Base-by-base conservation (phyloP, 2,329 filamentous ascomycete species). In the Ustilaginoidea virens region DNA sequence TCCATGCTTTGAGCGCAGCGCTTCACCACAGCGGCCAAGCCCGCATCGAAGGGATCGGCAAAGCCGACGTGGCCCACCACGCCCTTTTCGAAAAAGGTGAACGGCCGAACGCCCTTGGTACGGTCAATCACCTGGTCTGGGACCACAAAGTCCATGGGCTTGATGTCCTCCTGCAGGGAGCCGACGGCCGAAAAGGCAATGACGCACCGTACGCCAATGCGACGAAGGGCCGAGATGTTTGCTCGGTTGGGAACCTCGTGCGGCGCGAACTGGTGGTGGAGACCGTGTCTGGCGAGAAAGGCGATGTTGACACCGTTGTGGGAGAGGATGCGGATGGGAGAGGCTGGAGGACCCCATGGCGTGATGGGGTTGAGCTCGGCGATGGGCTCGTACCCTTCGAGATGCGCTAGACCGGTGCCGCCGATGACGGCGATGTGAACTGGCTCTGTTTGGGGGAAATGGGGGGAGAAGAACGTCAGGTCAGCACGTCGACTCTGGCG, bases 121-220 rank as follows among this genome's bases (percentile, higher is more conserved):
- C 87, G 81, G 61, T 98, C 90, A 51, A 96, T 94, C 52, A 92
- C 71, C 62, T 98, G 90, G 57, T 94, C 85, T 1, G 87, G 90
- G 9, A 98, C 69, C 29, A 96, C 81, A 53, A 98, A 98, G 62
- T 98, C 90, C 58, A 90, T 79, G 24, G 90, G 90, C 58, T 80
- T 82, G 53, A 98, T 87, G 47, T 83, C 72, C 61, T 94, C 90
- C 51, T 80, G 82, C 49, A 98, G 62, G 46, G 79, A 87, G 37
- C 90, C 90, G 33, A 98, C 90, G 27, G 90, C 90, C 39, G 79
- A 87, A 63, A 98, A 98, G 38, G 87, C 85, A 49, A 98, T 81
- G 51, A 96, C 72, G 50, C 74, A 80, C 46, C 86, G 76, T 25
- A 96, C 90, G 40, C 90, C 90, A 36, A 98, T 66, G 44, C 72